These are phyloP conservation scores for Pseudogymnoascus sp. DNA, from an alignment of 2,329 filamentous ascomycete genomes.

Conservation along the genomic window DNA sequence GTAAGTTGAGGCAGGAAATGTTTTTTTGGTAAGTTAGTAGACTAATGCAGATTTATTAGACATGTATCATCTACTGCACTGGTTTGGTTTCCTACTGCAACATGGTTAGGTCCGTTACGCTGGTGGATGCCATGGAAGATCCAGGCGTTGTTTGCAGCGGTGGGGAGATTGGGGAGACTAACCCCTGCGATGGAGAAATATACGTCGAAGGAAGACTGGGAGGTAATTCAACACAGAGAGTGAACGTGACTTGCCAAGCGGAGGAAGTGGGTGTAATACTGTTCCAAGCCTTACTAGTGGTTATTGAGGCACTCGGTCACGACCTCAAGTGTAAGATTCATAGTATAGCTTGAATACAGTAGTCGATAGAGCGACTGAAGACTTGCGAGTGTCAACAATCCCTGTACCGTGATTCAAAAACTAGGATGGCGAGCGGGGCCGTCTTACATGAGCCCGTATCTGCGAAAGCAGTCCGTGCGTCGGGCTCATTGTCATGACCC, in stretches of 20 bases:
- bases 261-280: background rate
- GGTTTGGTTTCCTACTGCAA: background rate
- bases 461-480: too few species aligned
- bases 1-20: background rate
- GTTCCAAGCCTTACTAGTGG: background rate
- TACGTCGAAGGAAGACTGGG: background rate
- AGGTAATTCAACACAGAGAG: background rate
- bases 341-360: background rate
- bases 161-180: background rate
- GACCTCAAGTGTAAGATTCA: background rate
- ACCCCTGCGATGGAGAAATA: background rate
- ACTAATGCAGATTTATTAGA: background rate
- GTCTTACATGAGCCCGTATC: too few species aligned
- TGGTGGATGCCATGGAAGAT: conserved; percentile 10
- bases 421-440: too few species aligned
- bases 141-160: background rate
- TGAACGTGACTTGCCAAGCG: background rate
- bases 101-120: background rate
- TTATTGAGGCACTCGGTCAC: background rate
- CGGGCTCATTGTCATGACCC: too few species aligned
- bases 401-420: background rate
- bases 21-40: background rate
- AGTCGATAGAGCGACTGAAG: background rate
- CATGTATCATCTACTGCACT: background rate
- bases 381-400: background rate